Evolutionary conservation across 768 basidiomycete genomes (phyloP).

Genomic region (Auriculariales sp.): DNA sequence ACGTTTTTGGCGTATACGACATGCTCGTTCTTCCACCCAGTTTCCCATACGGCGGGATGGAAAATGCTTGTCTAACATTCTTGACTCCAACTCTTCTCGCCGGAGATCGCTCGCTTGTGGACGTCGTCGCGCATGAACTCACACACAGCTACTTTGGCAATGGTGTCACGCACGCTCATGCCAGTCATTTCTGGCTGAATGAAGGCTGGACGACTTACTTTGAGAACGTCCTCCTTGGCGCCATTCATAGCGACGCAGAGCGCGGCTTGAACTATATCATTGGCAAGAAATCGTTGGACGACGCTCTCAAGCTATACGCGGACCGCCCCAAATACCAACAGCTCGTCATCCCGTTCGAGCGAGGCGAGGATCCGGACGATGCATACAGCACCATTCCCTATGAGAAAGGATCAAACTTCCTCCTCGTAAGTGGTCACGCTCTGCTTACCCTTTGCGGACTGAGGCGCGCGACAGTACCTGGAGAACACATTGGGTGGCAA

Average conservation of each 20-base stretch:
- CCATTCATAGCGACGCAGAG: slow-evolving; percentile 56
- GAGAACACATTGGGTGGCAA: slow-evolving; percentile 69
- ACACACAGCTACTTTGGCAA: slow-evolving; percentile 92
- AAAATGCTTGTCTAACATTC: slow-evolving; percentile 82
- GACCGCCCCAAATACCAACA: slow-evolving; percentile 61
- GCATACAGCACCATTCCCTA: slow-evolving; percentile 64
- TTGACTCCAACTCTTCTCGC: slow-evolving; percentile 80
- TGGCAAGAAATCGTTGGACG: slow-evolving; percentile 56
- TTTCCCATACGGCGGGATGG: slow-evolving; percentile 92
- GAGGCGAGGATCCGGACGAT: slow-evolving; percentile 65
- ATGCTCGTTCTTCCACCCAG: slow-evolving; percentile 77
- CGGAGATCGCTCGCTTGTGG: slow-evolving; percentile 74
- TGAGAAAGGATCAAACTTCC: slow-evolving; percentile 79
- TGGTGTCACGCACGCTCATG: slow-evolving; percentile 69
- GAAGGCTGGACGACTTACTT: slow-evolving; percentile 90
- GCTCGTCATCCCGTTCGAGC: slow-evolving; percentile 59
- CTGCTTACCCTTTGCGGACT: not conserved
- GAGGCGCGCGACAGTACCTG: slow-evolving; percentile 11
- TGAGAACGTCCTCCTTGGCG: slow-evolving; percentile 63
- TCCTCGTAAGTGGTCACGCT: slow-evolving; percentile 61
- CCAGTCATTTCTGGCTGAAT: slow-evolving; percentile 79
- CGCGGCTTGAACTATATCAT: slow-evolving; percentile 72
- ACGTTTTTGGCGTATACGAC: slow-evolving; percentile 81
- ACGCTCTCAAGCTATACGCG: slow-evolving; percentile 48
- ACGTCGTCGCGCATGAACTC: slow-evolving; percentile 79